Evolutionary conservation across 441 rosid species (phyloP).

Genomic region (Isatis lusitanica): DNA sequence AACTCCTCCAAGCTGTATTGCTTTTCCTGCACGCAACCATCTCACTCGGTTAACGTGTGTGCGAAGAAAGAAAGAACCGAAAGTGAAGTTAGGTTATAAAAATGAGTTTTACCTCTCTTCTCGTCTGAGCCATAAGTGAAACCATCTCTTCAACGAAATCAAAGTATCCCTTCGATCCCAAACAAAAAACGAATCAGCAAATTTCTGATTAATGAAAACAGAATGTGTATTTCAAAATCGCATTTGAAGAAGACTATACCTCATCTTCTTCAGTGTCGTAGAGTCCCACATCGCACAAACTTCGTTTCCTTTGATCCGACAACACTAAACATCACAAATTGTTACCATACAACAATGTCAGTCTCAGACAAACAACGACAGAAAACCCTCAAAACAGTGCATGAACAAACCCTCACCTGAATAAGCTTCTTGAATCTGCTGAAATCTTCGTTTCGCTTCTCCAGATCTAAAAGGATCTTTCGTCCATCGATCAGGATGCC

Average conservation of each 20-base stretch:
- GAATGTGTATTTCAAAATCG: too few relatives aligned
- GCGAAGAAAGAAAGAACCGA: background rate
- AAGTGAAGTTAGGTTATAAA: background rate
- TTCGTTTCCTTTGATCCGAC: constrained; percentile 63
- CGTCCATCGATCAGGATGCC: constrained; percentile 88
- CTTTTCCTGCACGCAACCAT: constrained; percentile 44
- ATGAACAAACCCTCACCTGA: constrained; percentile 42
- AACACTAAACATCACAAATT: constrained; percentile 43
- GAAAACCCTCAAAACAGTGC: background rate
- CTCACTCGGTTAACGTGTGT: background rate
- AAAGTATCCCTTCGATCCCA: constrained; percentile 46
- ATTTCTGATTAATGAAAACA: background rate
- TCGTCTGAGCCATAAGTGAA: constrained; percentile 59
- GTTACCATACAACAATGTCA: background rate
- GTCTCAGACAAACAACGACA: background rate
- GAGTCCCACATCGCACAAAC: constrained; percentile 62
- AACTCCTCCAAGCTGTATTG: constrained; percentile 61
- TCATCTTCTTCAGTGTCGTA: constrained; percentile 57
- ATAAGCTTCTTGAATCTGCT: constrained; percentile 79
- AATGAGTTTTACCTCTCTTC: constrained; percentile 45
- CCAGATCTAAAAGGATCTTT: constrained; percentile 47
- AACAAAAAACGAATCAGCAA: background rate
- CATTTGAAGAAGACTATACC: constrained; percentile 2
- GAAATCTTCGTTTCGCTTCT: constrained; percentile 68
- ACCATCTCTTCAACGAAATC: constrained; percentile 71